Evolutionary conservation across 331 rosid species (phyloP), one percentile per base, ranked within the genome.

Genomic region (Malus hybrid): DNA sequence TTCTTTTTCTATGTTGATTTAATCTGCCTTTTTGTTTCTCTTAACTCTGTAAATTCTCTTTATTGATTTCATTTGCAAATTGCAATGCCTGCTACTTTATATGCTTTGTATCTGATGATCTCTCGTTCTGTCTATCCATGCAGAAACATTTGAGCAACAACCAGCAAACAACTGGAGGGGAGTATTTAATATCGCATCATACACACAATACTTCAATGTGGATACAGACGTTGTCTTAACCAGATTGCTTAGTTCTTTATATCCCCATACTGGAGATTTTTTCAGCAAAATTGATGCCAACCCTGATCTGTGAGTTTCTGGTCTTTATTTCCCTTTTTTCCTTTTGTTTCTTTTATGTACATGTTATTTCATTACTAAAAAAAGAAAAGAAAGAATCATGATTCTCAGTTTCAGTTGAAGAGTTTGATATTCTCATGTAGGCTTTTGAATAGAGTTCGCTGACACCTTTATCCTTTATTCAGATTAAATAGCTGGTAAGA

Each of bases 141-240:
- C 85, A 93, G 93, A 92, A 82, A 74, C 88, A 50, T 89, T 88
- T 84, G 96, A 93, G 82, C 93, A 86, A 79, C 98, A 93, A 73
- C 89, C 97, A 5, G 65, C 96, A 29, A 93, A 85, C 86, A 86
- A 82, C 87, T 93, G 96, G 98, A 89, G 77, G 82, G 98, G 98
- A 58, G 68, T 84, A 69, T 93, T 93, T 76, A 93, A 77, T 79
- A 76, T 93, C 66, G 79, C 87, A 39, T 93, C 98, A 10, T 93
- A 93, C 80, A 61, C 88, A 19, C 91, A 89, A 76, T 93, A 93
- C 79, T 93, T 93, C 78, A 84, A 93, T 76, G 93, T 93, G 63
- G 98, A 93, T 82, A 89, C 98, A 7, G 98, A 91, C 75, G 57
- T 84, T 61, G 90, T 93, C 76, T 1, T 89, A 58, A 85, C 82